These are phyloP conservation scores for Pythium brachiatum DNA, from an alignment of 352 stramenopile species.

Conservation along the genomic window DNA sequence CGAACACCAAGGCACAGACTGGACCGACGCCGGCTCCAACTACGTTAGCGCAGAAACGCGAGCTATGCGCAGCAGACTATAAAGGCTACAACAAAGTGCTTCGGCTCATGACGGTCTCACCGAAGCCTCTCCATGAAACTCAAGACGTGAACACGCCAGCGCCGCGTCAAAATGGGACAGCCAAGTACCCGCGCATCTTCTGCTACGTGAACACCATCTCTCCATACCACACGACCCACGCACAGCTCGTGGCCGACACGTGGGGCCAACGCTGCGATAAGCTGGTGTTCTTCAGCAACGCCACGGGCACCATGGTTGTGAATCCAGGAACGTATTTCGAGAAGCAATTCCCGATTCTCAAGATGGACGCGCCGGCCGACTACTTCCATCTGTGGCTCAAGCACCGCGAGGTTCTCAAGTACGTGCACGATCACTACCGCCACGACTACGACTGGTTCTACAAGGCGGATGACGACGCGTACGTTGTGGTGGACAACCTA, in stretches of 20 bases:
- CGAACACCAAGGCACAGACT: too few species aligned
- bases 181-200: slow-evolving; percentile 46
- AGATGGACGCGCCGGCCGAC: slow-evolving; percentile 56
- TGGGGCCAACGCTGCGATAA: slow-evolving; percentile 80
- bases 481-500: slow-evolving; percentile 73
- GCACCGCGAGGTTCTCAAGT: slow-evolving; percentile 57
- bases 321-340: slow-evolving; percentile 23
- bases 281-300: slow-evolving; percentile 84
- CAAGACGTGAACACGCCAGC: not conserved
- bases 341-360: slow-evolving; percentile 45
- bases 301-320: slow-evolving; percentile 45
- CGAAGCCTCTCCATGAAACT: slow-evolving; percentile 15
- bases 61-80: slow-evolving; percentile 54
- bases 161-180: not conserved
- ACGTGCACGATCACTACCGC: slow-evolving; percentile 60
- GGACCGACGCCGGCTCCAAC: too few species aligned
- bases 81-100: slow-evolving; percentile 40
- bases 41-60: slow-evolving; percentile 37
- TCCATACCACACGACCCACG: slow-evolving; percentile 53
- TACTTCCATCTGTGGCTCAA: slow-evolving; percentile 78
- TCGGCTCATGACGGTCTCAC: slow-evolving; percentile 41
- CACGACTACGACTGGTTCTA: too few species aligned
- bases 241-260: slow-evolving; percentile 69
- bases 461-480: too few species aligned
- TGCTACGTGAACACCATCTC: slow-evolving; percentile 87